These are phyloP conservation scores for Lojkania enalia DNA, from an alignment of 2,329 filamentous ascomycete genomes.

Conservation along the genomic window DNA sequence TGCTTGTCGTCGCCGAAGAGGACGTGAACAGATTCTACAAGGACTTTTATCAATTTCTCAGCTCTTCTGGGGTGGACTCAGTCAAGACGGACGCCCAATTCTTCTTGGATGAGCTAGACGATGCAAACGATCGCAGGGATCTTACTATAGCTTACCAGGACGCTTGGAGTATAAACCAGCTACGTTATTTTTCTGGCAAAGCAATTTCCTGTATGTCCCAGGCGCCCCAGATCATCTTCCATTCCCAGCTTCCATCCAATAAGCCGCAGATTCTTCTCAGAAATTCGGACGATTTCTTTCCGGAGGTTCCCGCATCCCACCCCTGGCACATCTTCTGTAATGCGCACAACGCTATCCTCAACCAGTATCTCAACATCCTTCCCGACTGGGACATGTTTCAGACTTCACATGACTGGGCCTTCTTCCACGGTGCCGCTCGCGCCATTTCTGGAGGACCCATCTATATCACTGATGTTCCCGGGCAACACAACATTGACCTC, in stretches of 20 bases:
- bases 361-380: conserved; percentile 80
- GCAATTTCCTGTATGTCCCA: conserved; percentile 96
- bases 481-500: conserved; percentile 73
- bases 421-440: conserved; percentile 86
- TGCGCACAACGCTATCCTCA: conserved; percentile 83
- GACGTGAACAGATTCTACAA: conserved; percentile 79
- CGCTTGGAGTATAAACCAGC: conserved; percentile 77
- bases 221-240: conserved; percentile 81
- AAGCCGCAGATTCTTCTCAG: conserved; percentile 74
- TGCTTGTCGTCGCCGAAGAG: conserved; percentile 73
- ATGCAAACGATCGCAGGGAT: conserved; percentile 69
- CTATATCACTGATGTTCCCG: conserved; percentile 90
- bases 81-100: conserved; percentile 96
- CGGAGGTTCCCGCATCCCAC: conserved; percentile 76
- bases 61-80: conserved; percentile 72
- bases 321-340: conserved; percentile 96
- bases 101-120: conserved; percentile 75
- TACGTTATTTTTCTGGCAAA: conserved; percentile 76
- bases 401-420: conserved; percentile 69
- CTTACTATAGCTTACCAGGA: conserved; percentile 80
- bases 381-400: conserved; percentile 85
- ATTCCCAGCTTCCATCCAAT: conserved; percentile 77
- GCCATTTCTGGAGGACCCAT: conserved; percentile 90
- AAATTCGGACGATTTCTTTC: conserved; percentile 93
- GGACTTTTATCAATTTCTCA: conserved; percentile 87